Percentiles rank a stretch among this genome's conserved stretches.
These are phyloP conservation scores for Umbelopsis sp. DNA, from an alignment of 192 early-diverging fungal species.

Conservation along the genomic window DNA sequence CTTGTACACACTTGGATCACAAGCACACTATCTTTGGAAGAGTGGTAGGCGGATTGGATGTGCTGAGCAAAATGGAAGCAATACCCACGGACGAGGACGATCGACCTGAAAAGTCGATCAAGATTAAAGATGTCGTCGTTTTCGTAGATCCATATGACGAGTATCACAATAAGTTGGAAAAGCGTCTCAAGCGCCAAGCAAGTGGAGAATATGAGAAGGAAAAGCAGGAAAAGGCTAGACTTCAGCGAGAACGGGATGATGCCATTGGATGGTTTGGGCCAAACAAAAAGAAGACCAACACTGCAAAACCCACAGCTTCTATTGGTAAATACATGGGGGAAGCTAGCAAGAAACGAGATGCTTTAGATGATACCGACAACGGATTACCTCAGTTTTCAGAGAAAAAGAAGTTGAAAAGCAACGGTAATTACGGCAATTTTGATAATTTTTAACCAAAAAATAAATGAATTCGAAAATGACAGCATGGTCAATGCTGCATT, in stretches of 20 bases:
- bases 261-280: slow-evolving; percentile 77
- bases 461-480: not conserved
- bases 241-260: slow-evolving; percentile 59
- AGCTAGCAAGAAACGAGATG: slow-evolving; percentile 18
- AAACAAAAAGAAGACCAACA: slow-evolving; percentile 42
- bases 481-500: not conserved
- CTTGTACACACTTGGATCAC: slow-evolving; percentile 66
- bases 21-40: slow-evolving; percentile 97
- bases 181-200: slow-evolving; percentile 57
- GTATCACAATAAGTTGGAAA: slow-evolving; percentile 66
- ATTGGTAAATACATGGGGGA: slow-evolving; percentile 70
- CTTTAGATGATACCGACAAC: slow-evolving; percentile 5
- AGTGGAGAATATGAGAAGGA: slow-evolving; percentile 41
- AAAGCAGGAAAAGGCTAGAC: slow-evolving; percentile 40
- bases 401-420: slow-evolving; percentile 40
- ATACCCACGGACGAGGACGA: slow-evolving; percentile 72
- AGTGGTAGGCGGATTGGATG: slow-evolving; percentile 84
- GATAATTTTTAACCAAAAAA: slow-evolving; percentile 20
- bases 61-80: slow-evolving; percentile 78
- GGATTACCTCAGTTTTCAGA: not conserved
- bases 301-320: slow-evolving; percentile 26
- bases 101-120: slow-evolving; percentile 71
- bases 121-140: slow-evolving; percentile 71
- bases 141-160: slow-evolving; percentile 88
- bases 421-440: slow-evolving; percentile 46